Conservation (phyloP, 1,284 basidiomycete genomes). For the Malassezia dermatis region DNA sequence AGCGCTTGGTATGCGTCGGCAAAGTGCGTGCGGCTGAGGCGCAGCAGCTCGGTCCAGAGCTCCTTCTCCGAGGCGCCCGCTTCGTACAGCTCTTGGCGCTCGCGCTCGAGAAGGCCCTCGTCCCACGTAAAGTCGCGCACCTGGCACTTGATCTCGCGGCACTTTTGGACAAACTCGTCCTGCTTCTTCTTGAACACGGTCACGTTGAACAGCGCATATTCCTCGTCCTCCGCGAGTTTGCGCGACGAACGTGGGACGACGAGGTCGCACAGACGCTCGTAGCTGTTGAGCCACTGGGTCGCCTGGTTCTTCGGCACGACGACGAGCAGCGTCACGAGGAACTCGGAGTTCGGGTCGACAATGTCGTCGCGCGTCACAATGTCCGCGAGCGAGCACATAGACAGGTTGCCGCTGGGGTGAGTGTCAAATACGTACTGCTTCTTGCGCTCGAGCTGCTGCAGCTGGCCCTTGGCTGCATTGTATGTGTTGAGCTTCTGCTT, state of each 20-base stretch:
- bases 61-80: constrained; percentile 86
- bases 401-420: constrained; percentile 71
- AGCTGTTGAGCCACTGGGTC: constrained; percentile 80
- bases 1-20: constrained; percentile 91
- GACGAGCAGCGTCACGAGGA: constrained; percentile 80
- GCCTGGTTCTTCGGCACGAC: constrained; percentile 79
- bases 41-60: constrained; percentile 93
- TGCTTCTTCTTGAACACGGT: constrained; percentile 83
- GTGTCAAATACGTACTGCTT: constrained; percentile 59
- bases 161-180: constrained; percentile 88
- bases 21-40: constrained; percentile 85
- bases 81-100: constrained; percentile 67
- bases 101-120: constrained; percentile 69
- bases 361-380: constrained; percentile 74
- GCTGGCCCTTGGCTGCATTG: constrained; percentile 82
- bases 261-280: constrained; percentile 79
- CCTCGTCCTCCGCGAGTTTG: constrained; percentile 69
- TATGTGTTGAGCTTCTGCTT: constrained; percentile 76
- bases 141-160: constrained; percentile 91
- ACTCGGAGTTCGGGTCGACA: constrained; percentile 71
- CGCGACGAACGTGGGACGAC: constrained; percentile 88
- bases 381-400: constrained; percentile 73
- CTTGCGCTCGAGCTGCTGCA: constrained; percentile 88
- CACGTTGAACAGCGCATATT: constrained; percentile 75
- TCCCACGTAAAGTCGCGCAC: constrained; percentile 90